These are phyloP conservation scores for Elsinoe perseae DNA, from an alignment of 2,329 filamentous ascomycete species.

Conservation along the genomic window DNA sequence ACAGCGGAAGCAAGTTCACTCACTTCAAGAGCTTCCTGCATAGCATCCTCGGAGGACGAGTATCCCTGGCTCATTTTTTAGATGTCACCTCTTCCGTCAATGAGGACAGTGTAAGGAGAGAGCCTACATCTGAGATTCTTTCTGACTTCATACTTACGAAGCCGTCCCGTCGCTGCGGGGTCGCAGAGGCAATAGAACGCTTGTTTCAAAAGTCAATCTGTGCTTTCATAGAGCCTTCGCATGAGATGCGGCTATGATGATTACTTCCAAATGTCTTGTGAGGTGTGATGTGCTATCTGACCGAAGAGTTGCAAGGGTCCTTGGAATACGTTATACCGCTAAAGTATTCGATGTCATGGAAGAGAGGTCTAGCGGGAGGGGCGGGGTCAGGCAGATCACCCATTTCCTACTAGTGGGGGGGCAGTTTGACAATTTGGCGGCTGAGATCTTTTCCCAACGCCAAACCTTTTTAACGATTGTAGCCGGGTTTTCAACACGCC, in stretches of 20 bases:
- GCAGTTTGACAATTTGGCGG: background rate
- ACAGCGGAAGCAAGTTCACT: background rate
- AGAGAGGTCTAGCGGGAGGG: background rate
- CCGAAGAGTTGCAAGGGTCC: no score
- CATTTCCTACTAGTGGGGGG: background rate
- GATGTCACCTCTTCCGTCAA: background rate
- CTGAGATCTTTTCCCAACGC: background rate
- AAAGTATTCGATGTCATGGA: background rate
- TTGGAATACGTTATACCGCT: background rate
- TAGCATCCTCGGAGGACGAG: slow-evolving; percentile 6
- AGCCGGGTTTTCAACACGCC: background rate
- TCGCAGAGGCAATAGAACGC: background rate
- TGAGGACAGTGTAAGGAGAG: background rate
- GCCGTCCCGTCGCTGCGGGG: slow-evolving; percentile 1
- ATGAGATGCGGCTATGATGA: no score
- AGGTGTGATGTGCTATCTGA: no score
- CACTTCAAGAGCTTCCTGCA: slow-evolving; percentile 37
- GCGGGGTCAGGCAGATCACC: background rate
- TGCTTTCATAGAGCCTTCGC: background rate
- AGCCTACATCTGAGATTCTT: background rate
- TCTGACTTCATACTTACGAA: slow-evolving; percentile 12
- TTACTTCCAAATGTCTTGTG: no score
- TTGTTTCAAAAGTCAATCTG: background rate
- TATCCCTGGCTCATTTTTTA: slow-evolving; percentile 3
- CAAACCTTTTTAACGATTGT: slow-evolving; percentile 1